Evolutionary conservation across 208 protist genomes (phyloP), one percentile per base, ranked within the genome.

Genomic region (Crithidia acanthocephali): DNA sequence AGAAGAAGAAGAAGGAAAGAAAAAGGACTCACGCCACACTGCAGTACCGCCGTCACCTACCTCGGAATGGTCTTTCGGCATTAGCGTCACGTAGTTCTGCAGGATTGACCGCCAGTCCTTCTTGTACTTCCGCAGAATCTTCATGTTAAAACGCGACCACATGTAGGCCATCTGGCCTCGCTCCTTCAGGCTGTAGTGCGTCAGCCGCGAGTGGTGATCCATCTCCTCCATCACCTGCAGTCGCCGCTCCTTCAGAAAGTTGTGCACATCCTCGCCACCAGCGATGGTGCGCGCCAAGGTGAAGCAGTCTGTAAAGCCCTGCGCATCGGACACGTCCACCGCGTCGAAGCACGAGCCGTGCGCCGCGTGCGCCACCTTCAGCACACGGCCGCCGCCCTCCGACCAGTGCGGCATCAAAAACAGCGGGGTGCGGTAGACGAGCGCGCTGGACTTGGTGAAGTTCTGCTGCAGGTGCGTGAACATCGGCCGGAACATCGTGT

Each of bases 281-380:
- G 88, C 85, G 35, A 98, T 83, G 16, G 83, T 77, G 40, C 87
- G 88, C 0, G 94, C 88, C 23, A 98, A 85, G 10, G 80, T 77
- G 64, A 97, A 98, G 82, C 94, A 98, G 74, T 98, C 94, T 1
- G 83, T 92, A 72, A 98, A 98, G 53, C 87, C 79, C 79, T 95
- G 88, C n/a, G 91, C 91, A 53, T 98, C 94, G 18, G 82, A 68
- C 30, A 98, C 83, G 67, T 98, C 94, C 27, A 98, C 72, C 33
- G 92, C 88, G 67, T 98, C 91, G 71, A 92, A 93, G 76, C 85
- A 94, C 23, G 84, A 80, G 42, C 92, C 87, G 74, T 98, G 92
- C 16, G 87, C 90, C 16, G 94, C 87, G 67, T 95, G 92, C 20
- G 86, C 94, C 35, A 97, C 70, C 66, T 95, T 96, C 61, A 98